A percentile compares a stretch with the other conserved stretches of the same genome.
phyloP scores from a whole-genome alignment of 768 basidiomycete species.

The Lentinula sp. region DNA sequence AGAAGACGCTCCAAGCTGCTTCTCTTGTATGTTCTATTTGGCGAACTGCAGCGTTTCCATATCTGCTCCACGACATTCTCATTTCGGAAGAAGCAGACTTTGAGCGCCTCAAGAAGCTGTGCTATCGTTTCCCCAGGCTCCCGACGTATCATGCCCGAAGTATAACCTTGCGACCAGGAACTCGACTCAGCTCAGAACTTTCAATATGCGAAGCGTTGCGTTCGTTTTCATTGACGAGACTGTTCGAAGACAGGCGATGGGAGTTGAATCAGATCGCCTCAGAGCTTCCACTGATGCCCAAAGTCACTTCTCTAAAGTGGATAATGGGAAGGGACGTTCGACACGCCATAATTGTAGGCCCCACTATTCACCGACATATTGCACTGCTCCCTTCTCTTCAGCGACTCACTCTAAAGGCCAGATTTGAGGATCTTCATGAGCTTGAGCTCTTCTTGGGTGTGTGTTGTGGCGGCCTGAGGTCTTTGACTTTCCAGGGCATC shows the following conservation, averaged over 20 bases:
- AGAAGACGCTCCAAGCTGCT: neutral
- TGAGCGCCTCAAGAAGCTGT: conserved; percentile 1
- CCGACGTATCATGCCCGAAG: conserved; percentile 1
- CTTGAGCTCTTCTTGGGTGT: conserved; percentile 1
- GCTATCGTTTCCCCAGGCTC: conserved; percentile 1
- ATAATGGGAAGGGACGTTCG: neutral
- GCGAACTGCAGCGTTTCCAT: conserved; percentile 5
- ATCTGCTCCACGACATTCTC: conserved; percentile 1
- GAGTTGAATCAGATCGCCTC: neutral
- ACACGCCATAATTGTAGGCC: conserved; percentile 1
- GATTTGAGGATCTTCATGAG: conserved; percentile 2
- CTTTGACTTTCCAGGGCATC: conserved; percentile 3
- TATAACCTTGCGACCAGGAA: neutral
- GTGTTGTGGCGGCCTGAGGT: neutral
- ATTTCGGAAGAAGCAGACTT: conserved; percentile 1
- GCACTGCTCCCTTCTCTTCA: conserved; percentile 4
- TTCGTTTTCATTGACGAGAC: neutral
- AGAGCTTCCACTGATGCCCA: conserved; percentile 2
- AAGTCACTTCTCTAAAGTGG: conserved; percentile 3
- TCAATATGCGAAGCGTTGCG: neutral
- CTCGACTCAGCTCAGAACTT: neutral
- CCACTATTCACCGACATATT: conserved; percentile 1
- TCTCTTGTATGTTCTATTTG: conserved; percentile 1
- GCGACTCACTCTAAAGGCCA: conserved; percentile 1
- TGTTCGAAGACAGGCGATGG: conserved; percentile 4